Evolutionary conservation across 1,284 basidiomycete genomes (phyloP), one percentile per base, ranked within the genome.

Genomic region (Volvariella volvacea): DNA sequence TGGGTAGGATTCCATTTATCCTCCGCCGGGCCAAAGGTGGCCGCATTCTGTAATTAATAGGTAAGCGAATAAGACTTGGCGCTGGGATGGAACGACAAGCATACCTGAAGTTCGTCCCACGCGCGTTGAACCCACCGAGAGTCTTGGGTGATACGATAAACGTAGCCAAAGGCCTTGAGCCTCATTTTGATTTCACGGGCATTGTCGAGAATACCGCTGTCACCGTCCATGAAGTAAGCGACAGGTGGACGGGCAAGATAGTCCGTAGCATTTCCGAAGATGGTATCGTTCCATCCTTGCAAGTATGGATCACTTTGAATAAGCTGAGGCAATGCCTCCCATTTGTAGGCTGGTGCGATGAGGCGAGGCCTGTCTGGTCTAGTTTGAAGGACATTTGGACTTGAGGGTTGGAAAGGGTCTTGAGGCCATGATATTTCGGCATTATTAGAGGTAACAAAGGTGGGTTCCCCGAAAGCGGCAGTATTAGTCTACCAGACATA

Each of bases 101-200:
- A 46, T 59, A 87, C 87, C 71, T 81, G 71, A 33, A 98, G 68
- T 66, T 99, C 95, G 30, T 61, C 60, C 83, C 83, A 97, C 15
- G 85, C 74, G 47, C 92, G 79, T 59, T 96, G 88, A 22, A 83
- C 82, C 83, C 88, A 93, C 56, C 77, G 80, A 20, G 88, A 90
- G 63, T 98, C 85, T 52, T 92, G 90, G 42, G 92, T 88, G 76
- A 97, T 80, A 46, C 83, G 82, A 64, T 88, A 98, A 19, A 77
- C 92, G 60, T 98, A 99, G 1, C 84, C 81, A 64, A 91, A 96
- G 30, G 91, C 88, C 70, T 98, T 98, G 64, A 98, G 71, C 48
- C 90, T 78, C 67, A 84, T 74, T 67, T 99, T 98, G 57, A 96
- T 74, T 61, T 88, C 79, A 54, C 96, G 86, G 21, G 92, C 84